Percentiles rank a stretch among this genome's conserved stretches.
phyloP scores from a whole-genome alignment of 768 basidiomycete genomes.

The Termitomyces sp. region DNA sequence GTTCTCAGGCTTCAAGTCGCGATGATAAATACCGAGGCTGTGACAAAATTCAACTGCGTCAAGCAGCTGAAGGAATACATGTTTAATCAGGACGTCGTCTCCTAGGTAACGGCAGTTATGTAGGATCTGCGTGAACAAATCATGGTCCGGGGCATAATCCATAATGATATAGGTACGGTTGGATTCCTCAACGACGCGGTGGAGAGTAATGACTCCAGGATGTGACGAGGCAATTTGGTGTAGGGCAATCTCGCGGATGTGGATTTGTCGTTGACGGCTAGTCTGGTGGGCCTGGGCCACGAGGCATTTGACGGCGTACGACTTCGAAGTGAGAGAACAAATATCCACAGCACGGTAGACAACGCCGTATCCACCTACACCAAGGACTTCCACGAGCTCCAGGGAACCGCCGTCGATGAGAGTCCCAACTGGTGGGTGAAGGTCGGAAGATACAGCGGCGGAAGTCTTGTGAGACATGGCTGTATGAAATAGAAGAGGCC shows the following conservation, averaged over 20 bases:
- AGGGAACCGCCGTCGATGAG: slow-evolving; percentile 80
- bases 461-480: slow-evolving; percentile 54
- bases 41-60: slow-evolving; percentile 95
- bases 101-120: slow-evolving; percentile 77
- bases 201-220: slow-evolving; percentile 81
- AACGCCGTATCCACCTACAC: slow-evolving; percentile 92
- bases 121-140: slow-evolving; percentile 89
- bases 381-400: slow-evolving; percentile 82
- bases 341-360: slow-evolving; percentile 86
- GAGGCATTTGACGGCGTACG: slow-evolving; percentile 92
- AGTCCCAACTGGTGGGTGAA: slow-evolving; percentile 66
- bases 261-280: slow-evolving; percentile 66
- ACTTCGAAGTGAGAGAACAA: slow-evolving; percentile 43
- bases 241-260: slow-evolving; percentile 84
- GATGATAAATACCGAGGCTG: slow-evolving; percentile 87
- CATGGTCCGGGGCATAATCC: slow-evolving; percentile 89
- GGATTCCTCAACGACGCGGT: slow-evolving; percentile 82
- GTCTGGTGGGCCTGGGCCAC: slow-evolving; percentile 43
- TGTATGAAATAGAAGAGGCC: slow-evolving; percentile 16
- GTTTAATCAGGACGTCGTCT: slow-evolving; percentile 77
- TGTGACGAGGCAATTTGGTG: slow-evolving; percentile 73
- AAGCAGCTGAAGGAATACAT: slow-evolving; percentile 89
- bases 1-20: slow-evolving; percentile 97
- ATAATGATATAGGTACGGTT: slow-evolving; percentile 86
- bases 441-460: slow-evolving; percentile 67